A percentile compares a stretch with the other conserved stretches of the same genome.
These are phyloP conservation scores for Spiraea crenata DNA, from an alignment of 331 rosid species.

Conservation along the genomic window DNA sequence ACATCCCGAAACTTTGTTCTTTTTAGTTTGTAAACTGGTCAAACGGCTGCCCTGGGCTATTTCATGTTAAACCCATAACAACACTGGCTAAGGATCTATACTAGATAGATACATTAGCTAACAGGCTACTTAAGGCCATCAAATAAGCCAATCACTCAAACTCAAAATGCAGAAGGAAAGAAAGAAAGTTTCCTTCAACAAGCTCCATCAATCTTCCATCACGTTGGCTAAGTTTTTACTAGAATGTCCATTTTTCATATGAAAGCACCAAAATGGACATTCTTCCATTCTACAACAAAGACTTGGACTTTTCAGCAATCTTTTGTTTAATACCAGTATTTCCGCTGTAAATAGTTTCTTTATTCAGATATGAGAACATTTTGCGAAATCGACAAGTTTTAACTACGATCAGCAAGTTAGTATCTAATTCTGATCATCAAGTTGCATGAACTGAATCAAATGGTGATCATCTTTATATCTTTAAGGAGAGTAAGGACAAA, in stretches of 20 bases:
- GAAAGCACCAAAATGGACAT: too few species aligned
- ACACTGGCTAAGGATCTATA: background rate
- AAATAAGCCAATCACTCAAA: background rate
- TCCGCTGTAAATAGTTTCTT: background rate
- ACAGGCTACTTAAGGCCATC: background rate
- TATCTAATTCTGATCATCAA: background rate
- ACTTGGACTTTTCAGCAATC: background rate
- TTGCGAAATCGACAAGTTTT: background rate
- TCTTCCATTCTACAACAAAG: too few species aligned
- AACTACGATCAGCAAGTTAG: background rate
- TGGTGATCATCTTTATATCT: background rate
- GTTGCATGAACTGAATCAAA: background rate
- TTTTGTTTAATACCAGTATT: background rate
- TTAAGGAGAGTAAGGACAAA: background rate
- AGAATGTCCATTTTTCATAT: too few species aligned
- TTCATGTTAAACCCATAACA: background rate
- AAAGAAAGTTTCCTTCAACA: background rate
- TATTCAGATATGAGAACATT: background rate
- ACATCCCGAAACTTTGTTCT: background rate
- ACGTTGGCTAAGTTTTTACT: background rate
- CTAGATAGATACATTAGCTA: background rate
- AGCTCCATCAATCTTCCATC: background rate
- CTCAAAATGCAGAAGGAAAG: background rate
- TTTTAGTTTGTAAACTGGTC: background rate
- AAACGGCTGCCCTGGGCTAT: background rate